phyloP scores from a whole-genome alignment of 2,329 filamentous ascomycete genomes.

The Eutypella sp. region DNA sequence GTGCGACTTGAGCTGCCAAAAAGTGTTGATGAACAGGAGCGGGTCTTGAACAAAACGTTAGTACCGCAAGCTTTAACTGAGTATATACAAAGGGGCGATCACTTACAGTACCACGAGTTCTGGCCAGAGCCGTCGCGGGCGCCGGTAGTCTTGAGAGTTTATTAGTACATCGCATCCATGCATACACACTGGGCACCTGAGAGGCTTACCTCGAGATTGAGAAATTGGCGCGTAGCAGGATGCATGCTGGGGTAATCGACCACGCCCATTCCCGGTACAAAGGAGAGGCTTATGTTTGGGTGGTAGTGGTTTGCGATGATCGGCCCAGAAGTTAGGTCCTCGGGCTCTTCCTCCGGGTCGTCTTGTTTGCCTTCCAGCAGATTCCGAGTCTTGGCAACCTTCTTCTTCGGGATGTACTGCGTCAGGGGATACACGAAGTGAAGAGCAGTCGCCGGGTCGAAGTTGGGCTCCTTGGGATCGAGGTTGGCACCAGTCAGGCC shows the following conservation, averaged over 20 bases:
- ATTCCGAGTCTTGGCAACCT: slow-evolving; percentile 80
- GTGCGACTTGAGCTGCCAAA: slow-evolving; percentile 90
- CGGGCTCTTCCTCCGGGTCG: slow-evolving; percentile 44
- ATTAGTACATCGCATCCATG: slow-evolving; percentile 7
- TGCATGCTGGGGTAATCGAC: slow-evolving; percentile 62
- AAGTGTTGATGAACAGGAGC: slow-evolving; percentile 87
- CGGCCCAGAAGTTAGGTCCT: slow-evolving; percentile 56
- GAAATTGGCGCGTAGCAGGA: slow-evolving; percentile 69
- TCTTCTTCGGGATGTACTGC: slow-evolving; percentile 88
- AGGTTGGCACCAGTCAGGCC: slow-evolving; percentile 69
- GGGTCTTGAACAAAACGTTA: too few relatives aligned
- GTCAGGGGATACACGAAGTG: slow-evolving; percentile 83
- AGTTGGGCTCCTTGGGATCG: slow-evolving; percentile 68
- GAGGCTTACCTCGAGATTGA: slow-evolving; percentile 60
- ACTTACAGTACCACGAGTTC: slow-evolving; percentile 80
- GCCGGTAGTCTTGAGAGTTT: slow-evolving; percentile 49
- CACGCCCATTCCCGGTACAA: slow-evolving; percentile 75
- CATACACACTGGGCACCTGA: background rate
- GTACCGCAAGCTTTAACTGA: slow-evolving; percentile 38
- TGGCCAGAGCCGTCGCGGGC: slow-evolving; percentile 79
- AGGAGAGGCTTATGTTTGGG: slow-evolving; percentile 84
- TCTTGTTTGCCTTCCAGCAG: slow-evolving; percentile 58
- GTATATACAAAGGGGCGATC: too few relatives aligned
- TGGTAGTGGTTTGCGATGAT: slow-evolving; percentile 85
- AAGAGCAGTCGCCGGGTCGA: slow-evolving; percentile 71